Evolutionary conservation across 495 filamentous ascomycete species (phyloP).

Genomic region (Penicillium steckii): DNA sequence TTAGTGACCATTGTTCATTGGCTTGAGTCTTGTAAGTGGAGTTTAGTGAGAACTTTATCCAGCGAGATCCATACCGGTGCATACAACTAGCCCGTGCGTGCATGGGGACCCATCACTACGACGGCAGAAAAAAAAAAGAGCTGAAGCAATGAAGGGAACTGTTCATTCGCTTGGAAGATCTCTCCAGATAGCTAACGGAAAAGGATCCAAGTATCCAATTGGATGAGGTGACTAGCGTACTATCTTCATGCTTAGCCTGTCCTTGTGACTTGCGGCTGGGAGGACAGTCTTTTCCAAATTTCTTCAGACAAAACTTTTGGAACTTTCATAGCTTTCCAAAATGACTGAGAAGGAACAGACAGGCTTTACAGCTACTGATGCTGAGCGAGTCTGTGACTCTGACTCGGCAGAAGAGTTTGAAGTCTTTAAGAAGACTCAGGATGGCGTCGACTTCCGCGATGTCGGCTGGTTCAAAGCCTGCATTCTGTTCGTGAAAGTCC

Average conservation of each 20-base stretch:
- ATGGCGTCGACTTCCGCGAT: conserved; percentile 51
- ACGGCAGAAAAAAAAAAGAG: not conserved
- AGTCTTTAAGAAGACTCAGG: conserved; percentile 49
- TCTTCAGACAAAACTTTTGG: not conserved
- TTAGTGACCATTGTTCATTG: too few species aligned
- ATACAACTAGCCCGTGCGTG: not conserved
- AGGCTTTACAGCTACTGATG: not conserved
- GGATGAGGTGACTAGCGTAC: not conserved
- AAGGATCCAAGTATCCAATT: not conserved
- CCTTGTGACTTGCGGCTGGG: not conserved
- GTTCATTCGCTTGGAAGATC: too few species aligned
- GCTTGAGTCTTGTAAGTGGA: too few species aligned
- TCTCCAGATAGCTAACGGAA: too few species aligned
- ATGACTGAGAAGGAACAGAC: not conserved
- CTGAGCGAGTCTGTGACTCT: not conserved
- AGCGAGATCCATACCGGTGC: not conserved
- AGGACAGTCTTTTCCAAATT: too few species aligned
- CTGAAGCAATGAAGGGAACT: not conserved
- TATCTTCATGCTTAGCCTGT: not conserved
- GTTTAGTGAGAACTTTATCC: too few species aligned
- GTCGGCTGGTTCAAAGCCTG: conserved; percentile 52
- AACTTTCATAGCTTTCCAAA: not conserved
- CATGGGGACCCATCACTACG: not conserved
- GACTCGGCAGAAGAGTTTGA: conserved; percentile 33
- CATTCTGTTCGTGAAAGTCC: conserved; percentile 54